Percentiles rank a stretch among this genome's conserved stretches.
phyloP scores from a whole-genome alignment of 2,329 filamentous ascomycete species.

The Diaporthe nobilis region DNA sequence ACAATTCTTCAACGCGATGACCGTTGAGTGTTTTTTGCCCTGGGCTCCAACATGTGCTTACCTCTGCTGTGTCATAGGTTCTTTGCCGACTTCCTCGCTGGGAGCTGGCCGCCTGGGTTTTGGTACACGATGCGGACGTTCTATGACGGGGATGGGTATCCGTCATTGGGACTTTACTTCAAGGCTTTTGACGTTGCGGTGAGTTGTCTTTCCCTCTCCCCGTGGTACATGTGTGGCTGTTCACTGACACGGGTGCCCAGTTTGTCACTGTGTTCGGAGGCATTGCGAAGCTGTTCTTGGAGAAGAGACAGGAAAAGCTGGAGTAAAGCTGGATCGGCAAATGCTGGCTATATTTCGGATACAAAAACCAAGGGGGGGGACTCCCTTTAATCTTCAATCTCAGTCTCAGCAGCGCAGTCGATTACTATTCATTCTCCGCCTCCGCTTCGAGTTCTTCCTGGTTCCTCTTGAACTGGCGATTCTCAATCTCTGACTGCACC shows the following conservation, averaged over 20 bases:
- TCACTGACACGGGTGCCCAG: background rate
- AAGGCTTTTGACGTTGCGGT: slow-evolving; percentile 25
- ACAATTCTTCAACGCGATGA: background rate
- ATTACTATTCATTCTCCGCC: background rate
- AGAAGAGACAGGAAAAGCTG: slow-evolving; percentile 18
- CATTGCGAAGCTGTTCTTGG: slow-evolving; percentile 31
- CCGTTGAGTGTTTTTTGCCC: no score
- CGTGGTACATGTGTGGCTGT: background rate
- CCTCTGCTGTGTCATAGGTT: background rate
- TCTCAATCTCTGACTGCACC: background rate
- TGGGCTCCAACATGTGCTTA: background rate
- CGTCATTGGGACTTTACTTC: slow-evolving; percentile 24
- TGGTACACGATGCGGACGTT: slow-evolving; percentile 28
- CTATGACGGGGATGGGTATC: slow-evolving; percentile 33
- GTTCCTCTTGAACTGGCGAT: background rate
- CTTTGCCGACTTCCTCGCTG: slow-evolving; percentile 18
- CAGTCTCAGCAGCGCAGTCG: accelerated
- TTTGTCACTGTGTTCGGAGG: slow-evolving; percentile 36
- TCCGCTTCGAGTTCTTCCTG: background rate
- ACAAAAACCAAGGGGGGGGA: background rate
- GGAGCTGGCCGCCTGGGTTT: background rate
- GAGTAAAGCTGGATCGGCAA: background rate
- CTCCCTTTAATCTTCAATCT: background rate
- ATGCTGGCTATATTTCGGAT: background rate
- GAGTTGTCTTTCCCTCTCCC: background rate